Base-by-base conservation (phyloP, 2,329 filamentous ascomycete genomes). In the Parafenestella ontariensis region DNA sequence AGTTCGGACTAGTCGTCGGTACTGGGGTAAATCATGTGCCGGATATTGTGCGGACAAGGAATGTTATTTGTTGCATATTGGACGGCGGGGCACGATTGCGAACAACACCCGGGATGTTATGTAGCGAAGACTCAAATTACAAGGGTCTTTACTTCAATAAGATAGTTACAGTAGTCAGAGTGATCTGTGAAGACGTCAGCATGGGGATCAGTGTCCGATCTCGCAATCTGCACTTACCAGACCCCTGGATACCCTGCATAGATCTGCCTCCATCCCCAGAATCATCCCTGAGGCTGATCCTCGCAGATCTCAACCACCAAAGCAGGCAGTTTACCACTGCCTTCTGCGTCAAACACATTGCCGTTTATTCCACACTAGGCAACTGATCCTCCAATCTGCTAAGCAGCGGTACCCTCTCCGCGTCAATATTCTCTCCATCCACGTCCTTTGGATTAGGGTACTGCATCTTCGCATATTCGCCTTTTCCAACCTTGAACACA, bases 401-500 rank as follows among this genome's bases (percentile, higher is more conserved):
- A 56, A 82, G 58, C 60, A 82, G 60, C n/a, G 80, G 80, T 62
- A 78, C 75, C 40, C 74, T 72, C 64, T 82, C 80, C 10, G 75
- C 78, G 54, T 80, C 76, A 26, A 74, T 51, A 13, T 68, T 65
- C 3, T 70, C 68, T 5, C 70, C 70, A 2, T 73, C 68, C 4
- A 33, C 33, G n/a, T 70, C 57, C 23, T 75, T 68, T 1, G 68
- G 68, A 50, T 74, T 65, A 17, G 68, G 64, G 58, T 80, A 81
- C 24, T 76, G 75, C 75, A 82, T 71, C 49, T 72, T 76, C 46
- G 67, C 73, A 60, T 72, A 87, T 58, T 80, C 81, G 3, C 85
- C 85, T 0, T 78, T 78, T 33, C 78, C 74, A 6, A 87, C 81
- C 55, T 79, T 82, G 21, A 64, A 67, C 1, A 87, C 85, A 24